Conservation (phyloP, 768 basidiomycete species). For the Boletus reticuloceps region DNA sequence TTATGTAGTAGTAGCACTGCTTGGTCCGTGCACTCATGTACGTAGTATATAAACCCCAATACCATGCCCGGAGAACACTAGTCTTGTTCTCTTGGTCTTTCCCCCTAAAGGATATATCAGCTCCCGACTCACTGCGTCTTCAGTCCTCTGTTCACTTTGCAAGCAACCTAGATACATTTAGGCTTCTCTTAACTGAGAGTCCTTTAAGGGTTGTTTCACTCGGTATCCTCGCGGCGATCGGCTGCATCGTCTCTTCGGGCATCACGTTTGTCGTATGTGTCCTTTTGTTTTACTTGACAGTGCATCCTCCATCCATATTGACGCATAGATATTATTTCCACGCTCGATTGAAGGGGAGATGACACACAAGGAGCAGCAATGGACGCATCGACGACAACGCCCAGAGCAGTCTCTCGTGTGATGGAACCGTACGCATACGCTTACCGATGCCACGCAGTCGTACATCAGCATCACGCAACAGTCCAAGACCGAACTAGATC, state of each 20-base stretch:
- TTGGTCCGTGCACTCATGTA: too few relatives aligned
- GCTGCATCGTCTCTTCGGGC: conserved; percentile 63
- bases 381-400: conserved; percentile 8
- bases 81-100: too few relatives aligned
- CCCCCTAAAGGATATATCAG: too few relatives aligned
- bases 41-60: too few relatives aligned
- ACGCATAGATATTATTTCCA: conserved; percentile 74
- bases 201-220: too few relatives aligned
- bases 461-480: conserved; percentile 14
- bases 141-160: too few relatives aligned
- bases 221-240: conserved; percentile 56
- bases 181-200: too few relatives aligned
- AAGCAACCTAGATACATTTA: too few relatives aligned
- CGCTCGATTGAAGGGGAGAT: conserved; percentile 71
- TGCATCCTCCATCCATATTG: neutral
- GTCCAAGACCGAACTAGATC: neutral
- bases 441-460: neutral
- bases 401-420: conserved; percentile 16
- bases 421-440: neutral
- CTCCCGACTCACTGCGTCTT: too few relatives aligned
- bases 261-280: conserved; percentile 64
- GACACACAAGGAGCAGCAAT: conserved; percentile 45
- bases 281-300: neutral
- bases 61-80: too few relatives aligned
- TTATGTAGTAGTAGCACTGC: too few relatives aligned